Evolutionary conservation across 106 monocot genomes (phyloP), one percentile per base, ranked within the genome.

Genomic region (Xerophyta viscosa): DNA sequence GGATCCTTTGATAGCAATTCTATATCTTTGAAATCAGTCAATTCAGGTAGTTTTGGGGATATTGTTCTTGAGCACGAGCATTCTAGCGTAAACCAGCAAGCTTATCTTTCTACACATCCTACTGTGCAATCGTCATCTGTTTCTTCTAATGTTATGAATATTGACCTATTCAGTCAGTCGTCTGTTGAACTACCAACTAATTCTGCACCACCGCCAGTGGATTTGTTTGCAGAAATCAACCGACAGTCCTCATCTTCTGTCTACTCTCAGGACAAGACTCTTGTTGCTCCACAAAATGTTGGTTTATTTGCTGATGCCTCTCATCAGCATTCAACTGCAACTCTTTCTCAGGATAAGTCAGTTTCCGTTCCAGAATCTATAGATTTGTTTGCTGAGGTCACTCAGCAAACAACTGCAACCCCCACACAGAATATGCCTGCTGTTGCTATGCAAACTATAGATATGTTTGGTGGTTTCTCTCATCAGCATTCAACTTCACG

Each of bases 31-130:
- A 74, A 70, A 51, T 78, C 82, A 24, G 57, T 62, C 24, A 76
- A 63, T 45, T 79, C 70, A 20, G 52, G 60, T 22, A 76, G 67
- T 58, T 66, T 76, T 66, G 30, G 36, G 60, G 87, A 81, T 67
- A 18, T 63, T 36, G 31, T 66, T 6, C 27, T 74, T 50, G 56
- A 62, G 29, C 31, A 56, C 45, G 66, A 69, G 53, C 42, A 47
- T 23, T 28, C 46, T 64, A 27, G 54, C 51, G 29, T 13, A 47
- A 60, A 27, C 28, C 71, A 64, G 42, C 54, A 20, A 14, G 30
- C 49, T 8, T 56, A 68, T 20, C 14, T 21, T 18, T 50, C 43
- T 1, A 10, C 43, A 15, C 17, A 41, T 56, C 42, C 63, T 13
- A 23, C 66, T 53, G 3, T 15, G 20, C 46, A 29, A 20, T 52